phyloP scores from a whole-genome alignment of 1,284 basidiomycete species.

The Trichosporon sp. region DNA sequence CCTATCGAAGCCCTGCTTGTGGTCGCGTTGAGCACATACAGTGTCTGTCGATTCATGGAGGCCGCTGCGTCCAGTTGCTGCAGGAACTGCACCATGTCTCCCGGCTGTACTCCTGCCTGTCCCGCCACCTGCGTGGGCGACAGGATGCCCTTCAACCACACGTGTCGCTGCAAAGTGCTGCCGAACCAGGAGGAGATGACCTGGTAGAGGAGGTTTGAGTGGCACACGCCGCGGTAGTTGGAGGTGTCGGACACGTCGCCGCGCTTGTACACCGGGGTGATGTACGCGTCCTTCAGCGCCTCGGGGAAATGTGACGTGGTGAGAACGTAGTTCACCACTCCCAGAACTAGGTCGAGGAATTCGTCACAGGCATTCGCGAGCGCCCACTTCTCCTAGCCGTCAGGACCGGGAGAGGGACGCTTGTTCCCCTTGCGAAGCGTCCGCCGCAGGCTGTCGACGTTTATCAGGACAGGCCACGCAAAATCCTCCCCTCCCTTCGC shows the following conservation, averaged over 20 bases:
- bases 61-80: slow-evolving; percentile 33
- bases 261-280: slow-evolving; percentile 43
- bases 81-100: slow-evolving; percentile 42
- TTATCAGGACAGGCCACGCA: too few species aligned
- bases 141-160: slow-evolving; percentile 24
- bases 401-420: slow-evolving; percentile 31
- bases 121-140: slow-evolving; percentile 43
- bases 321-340: slow-evolving; percentile 41
- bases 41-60: slow-evolving; percentile 16
- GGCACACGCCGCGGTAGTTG: slow-evolving; percentile 40
- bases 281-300: slow-evolving; percentile 26
- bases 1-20: slow-evolving; percentile 35
- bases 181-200: neutral
- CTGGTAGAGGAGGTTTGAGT: slow-evolving; percentile 28
- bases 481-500: too few species aligned
- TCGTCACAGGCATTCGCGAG: slow-evolving; percentile 28
- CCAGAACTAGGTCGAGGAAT: slow-evolving; percentile 29
- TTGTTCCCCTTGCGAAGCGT: slow-evolving; percentile 28
- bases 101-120: slow-evolving; percentile 41
- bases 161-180: slow-evolving; percentile 26
- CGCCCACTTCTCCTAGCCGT: slow-evolving; percentile 45
- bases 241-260: slow-evolving; percentile 28
- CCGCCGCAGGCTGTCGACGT: slow-evolving; percentile 13
- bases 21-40: slow-evolving; percentile 16
- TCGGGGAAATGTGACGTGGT: slow-evolving; percentile 31